A percentile compares a stretch with the other conserved stretches of the same genome.
phyloP scores from a whole-genome alignment of 1,139 yeast species.

The Candida smagusa region DNA sequence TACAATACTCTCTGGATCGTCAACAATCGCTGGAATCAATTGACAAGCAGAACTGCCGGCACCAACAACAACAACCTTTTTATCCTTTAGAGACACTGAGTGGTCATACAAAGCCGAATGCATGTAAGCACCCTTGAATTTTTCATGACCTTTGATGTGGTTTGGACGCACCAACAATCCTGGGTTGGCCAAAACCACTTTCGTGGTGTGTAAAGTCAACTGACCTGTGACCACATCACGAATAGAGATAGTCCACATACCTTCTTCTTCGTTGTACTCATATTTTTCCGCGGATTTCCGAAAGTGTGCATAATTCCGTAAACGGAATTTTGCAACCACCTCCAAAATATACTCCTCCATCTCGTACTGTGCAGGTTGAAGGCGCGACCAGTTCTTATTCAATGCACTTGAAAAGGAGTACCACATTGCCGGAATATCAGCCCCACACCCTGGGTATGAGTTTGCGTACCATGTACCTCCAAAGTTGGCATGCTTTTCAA shows the following conservation, averaged over 20 bases:
- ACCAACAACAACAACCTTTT: conserved; percentile 21
- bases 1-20: conserved; percentile 25
- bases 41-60: conserved; percentile 24
- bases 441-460: conserved; percentile 52
- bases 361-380: conserved; percentile 48
- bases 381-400: conserved; percentile 40
- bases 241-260: conserved; percentile 37
- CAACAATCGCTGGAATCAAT: conserved; percentile 24
- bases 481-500: conserved; percentile 41
- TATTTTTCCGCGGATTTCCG: conserved; percentile 20
- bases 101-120: conserved; percentile 50
- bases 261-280: conserved; percentile 27
- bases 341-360: conserved; percentile 43
- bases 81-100: conserved; percentile 28
- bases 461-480: conserved; percentile 57
- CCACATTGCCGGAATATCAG: conserved; percentile 50
- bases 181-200: conserved; percentile 29
- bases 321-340: conserved; percentile 34
- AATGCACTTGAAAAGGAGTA: conserved; percentile 40
- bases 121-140: conserved; percentile 42
- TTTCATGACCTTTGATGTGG: conserved; percentile 33
- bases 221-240: conserved; percentile 34
- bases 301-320: conserved; percentile 30
- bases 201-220: conserved; percentile 20
- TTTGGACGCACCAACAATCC: conserved; percentile 41